phyloP scores from a whole-genome alignment of 768 basidiomycete genomes.

The Pisolithus sp. region DNA sequence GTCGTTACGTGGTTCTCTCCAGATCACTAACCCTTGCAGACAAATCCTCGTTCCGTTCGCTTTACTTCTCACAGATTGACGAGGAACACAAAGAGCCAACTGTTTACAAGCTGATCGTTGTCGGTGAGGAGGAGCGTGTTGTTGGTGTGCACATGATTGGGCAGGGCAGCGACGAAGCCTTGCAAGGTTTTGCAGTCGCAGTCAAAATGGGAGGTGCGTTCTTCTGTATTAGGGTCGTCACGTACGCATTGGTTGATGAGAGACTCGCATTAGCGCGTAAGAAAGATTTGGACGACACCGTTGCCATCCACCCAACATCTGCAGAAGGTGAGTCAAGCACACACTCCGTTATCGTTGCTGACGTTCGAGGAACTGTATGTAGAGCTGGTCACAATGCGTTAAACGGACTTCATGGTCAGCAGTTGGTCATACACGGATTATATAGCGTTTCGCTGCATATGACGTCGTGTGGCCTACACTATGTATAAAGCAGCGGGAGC shows the following conservation, averaged over 20 bases:
- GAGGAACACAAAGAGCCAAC: constrained; percentile 94
- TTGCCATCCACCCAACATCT: constrained; percentile 89
- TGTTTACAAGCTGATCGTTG: constrained; percentile 84
- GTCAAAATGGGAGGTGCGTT: constrained; percentile 83
- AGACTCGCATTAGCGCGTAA: constrained; percentile 47
- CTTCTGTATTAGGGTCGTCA: not conserved
- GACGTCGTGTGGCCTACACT: too few species aligned
- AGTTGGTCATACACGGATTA: too few species aligned
- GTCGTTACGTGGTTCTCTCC: not conserved
- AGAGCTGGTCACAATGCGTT: constrained; percentile 58
- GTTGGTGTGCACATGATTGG: constrained; percentile 97
- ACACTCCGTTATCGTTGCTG: constrained; percentile 6
- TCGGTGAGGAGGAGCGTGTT: constrained; percentile 86
- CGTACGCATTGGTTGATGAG: not conserved
- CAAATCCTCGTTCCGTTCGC: constrained; percentile 70
- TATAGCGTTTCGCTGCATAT: too few species aligned
- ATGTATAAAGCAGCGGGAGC: too few species aligned
- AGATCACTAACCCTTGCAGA: constrained; percentile 37
- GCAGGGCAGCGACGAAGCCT: constrained; percentile 83
- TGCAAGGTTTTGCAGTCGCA: constrained; percentile 97
- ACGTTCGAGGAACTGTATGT: constrained; percentile 7
- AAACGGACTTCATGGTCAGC: not conserved
- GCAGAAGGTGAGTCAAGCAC: constrained; percentile 58
- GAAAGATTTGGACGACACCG: constrained; percentile 77
- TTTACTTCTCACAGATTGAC: constrained; percentile 89